Conservation (phyloP, 2,329 filamentous ascomycete species). For the Colletotrichum simmondsii region DNA sequence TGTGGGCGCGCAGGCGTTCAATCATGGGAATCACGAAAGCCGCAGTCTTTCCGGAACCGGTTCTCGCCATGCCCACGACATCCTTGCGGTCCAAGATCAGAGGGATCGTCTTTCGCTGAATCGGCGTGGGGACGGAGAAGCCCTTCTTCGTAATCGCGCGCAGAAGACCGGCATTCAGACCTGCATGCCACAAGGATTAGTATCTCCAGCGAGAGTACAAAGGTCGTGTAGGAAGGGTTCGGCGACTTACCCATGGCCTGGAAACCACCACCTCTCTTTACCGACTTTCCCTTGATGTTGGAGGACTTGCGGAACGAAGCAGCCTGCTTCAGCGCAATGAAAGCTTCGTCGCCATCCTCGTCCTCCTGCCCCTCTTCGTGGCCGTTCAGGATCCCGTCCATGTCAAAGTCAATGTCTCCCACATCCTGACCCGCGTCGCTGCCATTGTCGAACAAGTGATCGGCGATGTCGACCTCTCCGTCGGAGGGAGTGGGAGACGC, state of each 20-base stretch:
- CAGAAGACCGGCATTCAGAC: constrained; percentile 82
- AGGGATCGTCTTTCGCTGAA: constrained; percentile 96
- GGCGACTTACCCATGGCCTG: constrained; percentile 82
- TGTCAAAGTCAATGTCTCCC: constrained; percentile 61
- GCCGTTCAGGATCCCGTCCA: constrained; percentile 71
- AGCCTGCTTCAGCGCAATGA: constrained; percentile 89
- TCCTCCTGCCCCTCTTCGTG: constrained; percentile 62
- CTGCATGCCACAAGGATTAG: constrained; percentile 46
- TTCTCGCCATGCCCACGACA: constrained; percentile 98
- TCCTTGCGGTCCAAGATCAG: constrained; percentile 90
- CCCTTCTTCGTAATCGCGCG: constrained; percentile 95
- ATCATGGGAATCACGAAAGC: constrained; percentile 99
- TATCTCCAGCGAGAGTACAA: background rate
- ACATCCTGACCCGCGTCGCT: constrained; percentile 51
- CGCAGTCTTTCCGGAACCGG: constrained; percentile 98
- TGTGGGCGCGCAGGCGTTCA: constrained; percentile 89
- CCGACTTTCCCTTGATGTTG: constrained; percentile 84
- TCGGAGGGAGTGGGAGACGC: constrained; percentile 88
- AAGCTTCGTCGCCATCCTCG: constrained; percentile 82
- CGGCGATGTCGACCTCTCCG: constrained; percentile 90
- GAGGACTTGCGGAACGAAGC: constrained; percentile 87
- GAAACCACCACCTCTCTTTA: constrained; percentile 96
- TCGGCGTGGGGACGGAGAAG: constrained; percentile 95
- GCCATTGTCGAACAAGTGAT: constrained; percentile 73
- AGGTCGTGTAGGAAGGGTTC: background rate